Evolutionary conservation across 495 filamentous ascomycete genomes (phyloP).

Genomic region (Penicillium arizonense): DNA sequence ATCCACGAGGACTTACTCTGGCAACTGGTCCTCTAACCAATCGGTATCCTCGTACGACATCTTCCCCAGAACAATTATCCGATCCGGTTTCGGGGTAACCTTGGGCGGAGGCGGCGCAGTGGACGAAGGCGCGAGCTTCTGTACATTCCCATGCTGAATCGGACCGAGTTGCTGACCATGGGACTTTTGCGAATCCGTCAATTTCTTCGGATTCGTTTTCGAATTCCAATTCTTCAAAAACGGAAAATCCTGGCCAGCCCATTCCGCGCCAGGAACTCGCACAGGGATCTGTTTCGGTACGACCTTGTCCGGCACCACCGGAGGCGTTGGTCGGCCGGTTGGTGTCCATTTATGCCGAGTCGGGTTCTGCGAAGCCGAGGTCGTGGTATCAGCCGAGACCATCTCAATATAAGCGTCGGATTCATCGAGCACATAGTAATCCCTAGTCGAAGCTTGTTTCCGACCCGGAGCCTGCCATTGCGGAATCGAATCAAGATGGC

Average conservation of each 20-base stretch:
- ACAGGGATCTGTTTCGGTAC: conserved; percentile 19
- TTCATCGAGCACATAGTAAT: conserved; percentile 6
- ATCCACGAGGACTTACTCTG: conserved; percentile 27
- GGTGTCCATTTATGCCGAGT: conserved; percentile 7
- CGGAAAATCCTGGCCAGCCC: conserved; percentile 5
- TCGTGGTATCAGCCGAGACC: conserved; percentile 15
- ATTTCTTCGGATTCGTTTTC: neutral
- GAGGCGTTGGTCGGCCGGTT: conserved; percentile 8
- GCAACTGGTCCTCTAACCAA: conserved; percentile 39
- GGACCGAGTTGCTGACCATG: neutral
- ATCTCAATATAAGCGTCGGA: conserved; percentile 25
- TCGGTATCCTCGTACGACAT: conserved; percentile 36
- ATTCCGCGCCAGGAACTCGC: conserved; percentile 15
- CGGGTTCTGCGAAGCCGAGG: neutral
- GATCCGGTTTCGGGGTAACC: conserved; percentile 23
- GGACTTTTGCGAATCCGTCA: neutral
- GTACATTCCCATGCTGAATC: neutral
- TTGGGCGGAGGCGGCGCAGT: conserved; percentile 12
- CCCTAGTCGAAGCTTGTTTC: neutral
- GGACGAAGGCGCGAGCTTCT: conserved; percentile 4
- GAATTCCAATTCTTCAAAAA: neutral
- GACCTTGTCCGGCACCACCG: neutral
- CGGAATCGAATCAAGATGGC: conserved; percentile 19
- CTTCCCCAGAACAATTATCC: conserved; percentile 39
- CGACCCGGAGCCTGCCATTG: conserved; percentile 8